A percentile compares a stretch with the other conserved stretches of the same genome.
Evolutionary conservation across 2,329 filamentous ascomycete species (phyloP).

Genomic region (Aspergillus sp.): DNA sequence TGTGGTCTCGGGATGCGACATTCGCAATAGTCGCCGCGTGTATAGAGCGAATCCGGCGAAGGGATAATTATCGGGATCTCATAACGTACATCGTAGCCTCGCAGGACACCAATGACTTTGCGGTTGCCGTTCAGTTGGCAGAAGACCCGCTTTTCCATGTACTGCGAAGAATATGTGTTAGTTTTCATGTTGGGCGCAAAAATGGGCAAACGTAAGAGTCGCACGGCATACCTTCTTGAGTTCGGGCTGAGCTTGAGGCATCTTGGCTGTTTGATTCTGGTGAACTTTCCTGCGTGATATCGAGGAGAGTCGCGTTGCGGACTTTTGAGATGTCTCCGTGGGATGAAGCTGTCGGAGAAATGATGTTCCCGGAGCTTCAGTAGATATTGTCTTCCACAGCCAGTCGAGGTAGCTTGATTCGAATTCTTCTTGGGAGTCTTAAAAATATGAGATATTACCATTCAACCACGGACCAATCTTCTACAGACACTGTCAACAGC

Average conservation of each 20-base stretch:
- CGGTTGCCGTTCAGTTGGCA: slow-evolving; percentile 97
- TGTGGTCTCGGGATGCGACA: not conserved
- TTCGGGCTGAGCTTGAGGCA: slow-evolving; percentile 98
- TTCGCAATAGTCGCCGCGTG: not conserved
- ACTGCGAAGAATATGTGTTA: slow-evolving; percentile 54
- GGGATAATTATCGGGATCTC: not conserved
- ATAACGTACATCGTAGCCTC: slow-evolving; percentile 84
- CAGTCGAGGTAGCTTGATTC: too few relatives aligned
- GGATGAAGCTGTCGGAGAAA: slow-evolving; percentile 33
- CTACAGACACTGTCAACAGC: too few relatives aligned
- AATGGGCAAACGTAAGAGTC: not conserved
- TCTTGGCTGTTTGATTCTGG: slow-evolving; percentile 50
- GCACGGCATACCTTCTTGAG: slow-evolving; percentile 78
- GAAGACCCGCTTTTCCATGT: slow-evolving; percentile 98
- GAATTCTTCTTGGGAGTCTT: too few relatives aligned
- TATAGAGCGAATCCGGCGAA: not conserved
- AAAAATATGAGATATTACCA: too few relatives aligned
- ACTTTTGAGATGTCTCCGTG: slow-evolving; percentile 27
- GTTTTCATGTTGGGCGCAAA: slow-evolving; percentile 6
- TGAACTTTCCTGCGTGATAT: slow-evolving; percentile 21
- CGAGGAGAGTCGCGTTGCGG: slow-evolving; percentile 21
- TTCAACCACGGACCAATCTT: too few relatives aligned
- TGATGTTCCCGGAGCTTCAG: slow-evolving; percentile 28
- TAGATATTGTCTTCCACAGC: not conserved
- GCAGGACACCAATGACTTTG: slow-evolving; percentile 90